Evolutionary conservation across 192 early-diverging fungal species (phyloP).

Genomic region (Geranomyces variabilis): DNA sequence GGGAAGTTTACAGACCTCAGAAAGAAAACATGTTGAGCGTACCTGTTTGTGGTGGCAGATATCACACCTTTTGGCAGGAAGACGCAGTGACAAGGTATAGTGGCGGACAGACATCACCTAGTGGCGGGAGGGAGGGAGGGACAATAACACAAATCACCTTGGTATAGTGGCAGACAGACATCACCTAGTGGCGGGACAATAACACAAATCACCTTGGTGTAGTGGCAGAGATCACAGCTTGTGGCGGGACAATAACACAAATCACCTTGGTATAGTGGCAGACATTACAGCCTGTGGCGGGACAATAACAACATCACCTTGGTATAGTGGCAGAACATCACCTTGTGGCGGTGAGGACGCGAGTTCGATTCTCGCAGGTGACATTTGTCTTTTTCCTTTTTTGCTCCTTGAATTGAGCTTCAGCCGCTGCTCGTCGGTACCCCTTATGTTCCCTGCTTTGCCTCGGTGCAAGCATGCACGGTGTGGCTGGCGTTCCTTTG

Average conservation of each 20-base stretch:
- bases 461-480: no score
- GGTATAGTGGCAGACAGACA: background rate
- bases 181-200: background rate
- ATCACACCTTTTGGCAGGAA: no score
- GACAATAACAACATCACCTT: background rate
- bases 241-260: background rate
- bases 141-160: background rate
- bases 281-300: background rate
- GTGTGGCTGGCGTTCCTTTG: no score
- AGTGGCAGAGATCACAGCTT: background rate
- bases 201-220: background rate
- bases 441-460: no score
- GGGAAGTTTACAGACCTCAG: no score
- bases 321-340: conserved; percentile 31
- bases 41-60: no score
- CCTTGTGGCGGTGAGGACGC: conserved; percentile 24
- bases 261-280: background rate
- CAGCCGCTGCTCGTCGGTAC: no score
- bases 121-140: background rate
- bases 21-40: no score
- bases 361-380: conserved; percentile 22
- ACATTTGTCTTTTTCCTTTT: conserved; percentile 9
- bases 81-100: no score
- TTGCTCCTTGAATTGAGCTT: background rate
- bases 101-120: background rate